Evolutionary conservation across 768 basidiomycete genomes (phyloP).

Genomic region (Pleurotus pulmonarius): DNA sequence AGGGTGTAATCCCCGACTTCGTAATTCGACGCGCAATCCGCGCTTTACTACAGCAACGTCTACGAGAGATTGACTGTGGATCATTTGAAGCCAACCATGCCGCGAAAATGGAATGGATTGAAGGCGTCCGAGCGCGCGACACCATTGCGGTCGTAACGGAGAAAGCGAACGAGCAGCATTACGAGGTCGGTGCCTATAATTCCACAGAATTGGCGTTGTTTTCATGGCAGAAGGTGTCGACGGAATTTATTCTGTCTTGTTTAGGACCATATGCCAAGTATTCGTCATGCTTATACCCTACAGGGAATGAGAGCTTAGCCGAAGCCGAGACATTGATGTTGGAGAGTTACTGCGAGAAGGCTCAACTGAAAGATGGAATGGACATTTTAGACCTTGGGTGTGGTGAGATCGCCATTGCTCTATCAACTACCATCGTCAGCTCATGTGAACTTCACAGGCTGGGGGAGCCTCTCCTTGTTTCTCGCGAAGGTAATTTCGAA

Average conservation of each 20-base stretch:
- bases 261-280: constrained; percentile 67
- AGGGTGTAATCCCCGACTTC: constrained; percentile 65
- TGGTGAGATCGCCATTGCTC: constrained; percentile 29
- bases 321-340: constrained; percentile 67
- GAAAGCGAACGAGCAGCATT: constrained; percentile 75
- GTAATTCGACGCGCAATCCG: constrained; percentile 32
- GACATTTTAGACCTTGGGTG: constrained; percentile 69
- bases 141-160: constrained; percentile 60
- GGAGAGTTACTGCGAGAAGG: constrained; percentile 64
- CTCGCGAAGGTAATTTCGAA: constrained; percentile 45
- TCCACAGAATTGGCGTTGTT: background rate
- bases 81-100: constrained; percentile 58
- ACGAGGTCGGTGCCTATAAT: constrained; percentile 44
- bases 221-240: constrained; percentile 43
- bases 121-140: constrained; percentile 42
- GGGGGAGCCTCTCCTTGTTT: constrained; percentile 70
- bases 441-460: constrained; percentile 33
- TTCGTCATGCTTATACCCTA: constrained; percentile 62
- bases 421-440: background rate
- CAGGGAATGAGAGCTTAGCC: constrained; percentile 52
- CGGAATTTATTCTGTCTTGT: constrained; percentile 61
- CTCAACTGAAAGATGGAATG: constrained; percentile 54
- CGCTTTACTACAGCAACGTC: constrained; percentile 44
- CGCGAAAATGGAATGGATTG: constrained; percentile 66
- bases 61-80: constrained; percentile 59